Percentiles rank a stretch among this genome's conserved stretches.
These are phyloP conservation scores for Penstemon barbatus DNA, from an alignment of 257 asterid species.

Conservation along the genomic window DNA sequence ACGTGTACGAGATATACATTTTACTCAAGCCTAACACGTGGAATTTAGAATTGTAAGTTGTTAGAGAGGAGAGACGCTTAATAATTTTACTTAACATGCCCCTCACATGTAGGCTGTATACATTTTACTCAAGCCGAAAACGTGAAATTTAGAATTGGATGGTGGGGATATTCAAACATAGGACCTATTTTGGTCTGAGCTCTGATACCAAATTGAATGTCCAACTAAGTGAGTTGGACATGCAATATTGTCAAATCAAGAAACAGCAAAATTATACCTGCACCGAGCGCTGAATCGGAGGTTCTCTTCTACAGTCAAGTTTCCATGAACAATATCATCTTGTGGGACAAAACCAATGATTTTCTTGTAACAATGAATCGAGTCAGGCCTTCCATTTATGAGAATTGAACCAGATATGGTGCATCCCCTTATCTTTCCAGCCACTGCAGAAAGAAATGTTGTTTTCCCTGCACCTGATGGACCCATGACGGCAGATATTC, in stretches of 20 bases:
- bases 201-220: no score
- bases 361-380: slow-evolving; percentile 77
- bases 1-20: no score
- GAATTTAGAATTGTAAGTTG: no score
- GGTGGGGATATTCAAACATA: no score
- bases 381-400: slow-evolving; percentile 73
- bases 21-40: no score
- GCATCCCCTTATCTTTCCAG: slow-evolving; percentile 78
- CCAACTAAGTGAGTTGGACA: no score
- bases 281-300: slow-evolving; percentile 91
- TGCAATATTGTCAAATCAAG: slow-evolving; percentile 5
- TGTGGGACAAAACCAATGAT: slow-evolving; percentile 93
- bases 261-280: slow-evolving; percentile 51
- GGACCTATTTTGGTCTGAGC: no score
- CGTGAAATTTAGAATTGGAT: no score
- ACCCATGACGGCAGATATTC: slow-evolving; percentile 95
- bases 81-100: no score
- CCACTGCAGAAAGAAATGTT: slow-evolving; percentile 87
- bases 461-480: slow-evolving; percentile 99
- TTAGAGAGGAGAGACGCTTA: no score
- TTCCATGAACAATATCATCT: slow-evolving; percentile 96
- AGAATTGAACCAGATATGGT: slow-evolving; percentile 70
- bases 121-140: no score
- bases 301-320: slow-evolving; percentile 93
- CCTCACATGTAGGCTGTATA: no score